A percentile compares a stretch with the other conserved stretches of the same genome.
Conservation (phyloP, 768 basidiomycete species). For the Peribolospora kevripleyi region DNA sequence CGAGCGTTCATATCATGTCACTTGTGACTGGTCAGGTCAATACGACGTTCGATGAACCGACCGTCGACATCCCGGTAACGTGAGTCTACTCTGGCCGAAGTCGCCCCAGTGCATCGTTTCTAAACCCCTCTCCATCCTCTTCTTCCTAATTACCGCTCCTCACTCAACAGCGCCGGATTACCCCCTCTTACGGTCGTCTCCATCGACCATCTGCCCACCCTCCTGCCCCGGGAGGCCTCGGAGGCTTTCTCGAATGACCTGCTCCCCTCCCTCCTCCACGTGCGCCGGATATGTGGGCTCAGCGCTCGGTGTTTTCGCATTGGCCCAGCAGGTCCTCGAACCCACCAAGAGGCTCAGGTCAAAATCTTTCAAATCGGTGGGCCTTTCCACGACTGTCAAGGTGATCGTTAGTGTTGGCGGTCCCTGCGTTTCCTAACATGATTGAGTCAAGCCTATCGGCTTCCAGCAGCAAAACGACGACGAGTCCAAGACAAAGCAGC, state of each 20-base stretch:
- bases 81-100: conserved; percentile 22
- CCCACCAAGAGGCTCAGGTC: no score
- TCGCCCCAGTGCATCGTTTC: not conserved
- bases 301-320: no score
- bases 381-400: no score
- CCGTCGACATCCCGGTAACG: conserved; percentile 61
- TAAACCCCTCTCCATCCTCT: conserved; percentile 1
- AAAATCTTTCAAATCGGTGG: no score
- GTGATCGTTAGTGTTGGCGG: no score
- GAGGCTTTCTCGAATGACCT: conserved; percentile 84
- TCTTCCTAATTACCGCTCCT: no score
- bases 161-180: conserved; percentile 28
- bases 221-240: conserved; percentile 83
- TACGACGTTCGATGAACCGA: conserved; percentile 79
- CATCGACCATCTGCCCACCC: conserved; percentile 87
- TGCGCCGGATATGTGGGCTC: conserved; percentile 20
- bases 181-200: conserved; percentile 64
- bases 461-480: no score
- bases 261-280: conserved; percentile 53
- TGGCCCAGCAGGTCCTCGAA: no score
- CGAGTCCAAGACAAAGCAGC: no score
- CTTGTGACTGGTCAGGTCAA: conserved; percentile 29
- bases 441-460: no score
- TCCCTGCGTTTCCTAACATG: no score
- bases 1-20: no score